phyloP scores from a whole-genome alignment of 257 asterid species.

The Lycium barbarum region DNA sequence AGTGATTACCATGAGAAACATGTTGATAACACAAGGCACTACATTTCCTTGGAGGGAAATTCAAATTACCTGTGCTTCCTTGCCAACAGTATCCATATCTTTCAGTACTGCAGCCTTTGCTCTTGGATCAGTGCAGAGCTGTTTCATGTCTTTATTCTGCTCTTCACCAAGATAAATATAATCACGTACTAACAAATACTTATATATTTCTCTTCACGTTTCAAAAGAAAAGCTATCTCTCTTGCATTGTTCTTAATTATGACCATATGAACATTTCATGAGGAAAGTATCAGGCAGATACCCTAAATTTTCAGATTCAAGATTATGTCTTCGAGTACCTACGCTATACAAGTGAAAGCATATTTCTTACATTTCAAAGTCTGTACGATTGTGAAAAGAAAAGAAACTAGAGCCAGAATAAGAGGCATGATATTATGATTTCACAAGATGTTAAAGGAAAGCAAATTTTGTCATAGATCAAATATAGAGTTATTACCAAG shows the following conservation, averaged over 20 bases:
- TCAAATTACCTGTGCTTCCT: slow-evolving; percentile 66
- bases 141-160: slow-evolving; percentile 57
- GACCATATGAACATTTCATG: neutral
- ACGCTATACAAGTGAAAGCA: neutral
- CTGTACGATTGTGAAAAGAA: neutral
- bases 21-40: neutral
- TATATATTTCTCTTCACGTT: neutral
- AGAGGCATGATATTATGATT: neutral
- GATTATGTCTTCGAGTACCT: neutral
- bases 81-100: slow-evolving; percentile 70
- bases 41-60: neutral
- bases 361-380: neutral
- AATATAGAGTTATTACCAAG: neutral
- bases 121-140: slow-evolving; percentile 60
- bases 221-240: neutral
- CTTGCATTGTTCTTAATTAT: neutral
- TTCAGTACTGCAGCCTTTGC: slow-evolving; percentile 65
- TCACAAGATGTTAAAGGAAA: neutral
- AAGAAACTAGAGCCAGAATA: neutral
- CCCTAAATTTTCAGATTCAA: neutral
- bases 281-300: neutral
- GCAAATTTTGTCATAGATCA: neutral
- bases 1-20: neutral
- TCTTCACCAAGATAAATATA: neutral
- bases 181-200: neutral